These are phyloP conservation scores for Pythium sukuiense DNA, from an alignment of 352 stramenopile species.

Conservation along the genomic window DNA sequence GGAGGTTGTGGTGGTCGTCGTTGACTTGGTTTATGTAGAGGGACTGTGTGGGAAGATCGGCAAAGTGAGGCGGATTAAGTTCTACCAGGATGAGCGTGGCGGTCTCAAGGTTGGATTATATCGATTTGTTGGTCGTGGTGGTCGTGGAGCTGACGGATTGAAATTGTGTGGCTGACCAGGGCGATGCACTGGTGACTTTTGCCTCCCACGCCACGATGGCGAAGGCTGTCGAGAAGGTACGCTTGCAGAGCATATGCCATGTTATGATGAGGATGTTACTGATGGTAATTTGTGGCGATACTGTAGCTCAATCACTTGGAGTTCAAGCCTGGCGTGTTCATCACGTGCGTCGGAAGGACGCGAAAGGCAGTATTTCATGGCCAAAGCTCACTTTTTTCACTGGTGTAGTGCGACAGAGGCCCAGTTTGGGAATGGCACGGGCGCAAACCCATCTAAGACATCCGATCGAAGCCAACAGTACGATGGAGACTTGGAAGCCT, in stretches of 20 bases:
- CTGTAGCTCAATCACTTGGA: conserved; percentile 73
- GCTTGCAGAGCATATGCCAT: not conserved
- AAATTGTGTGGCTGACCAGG: conserved; percentile 34
- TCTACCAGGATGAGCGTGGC: conserved; percentile 80
- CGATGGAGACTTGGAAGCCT: not conserved
- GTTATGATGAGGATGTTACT: conserved; percentile 21
- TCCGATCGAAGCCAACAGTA: not conserved
- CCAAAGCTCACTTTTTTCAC: not conserved
- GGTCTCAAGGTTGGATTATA: conserved; percentile 46
- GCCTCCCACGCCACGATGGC: conserved; percentile 57
- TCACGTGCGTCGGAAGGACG: conserved; percentile 63
- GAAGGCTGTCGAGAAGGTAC: conserved; percentile 53
- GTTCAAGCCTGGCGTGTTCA: conserved; percentile 82
- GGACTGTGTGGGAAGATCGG: conserved; percentile 65
- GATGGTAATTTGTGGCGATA: conserved; percentile 22
- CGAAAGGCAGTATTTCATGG: no score
- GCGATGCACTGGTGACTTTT: conserved; percentile 87
- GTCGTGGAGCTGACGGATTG: not conserved
- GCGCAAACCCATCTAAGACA: not conserved
- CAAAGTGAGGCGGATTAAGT: conserved; percentile 85
- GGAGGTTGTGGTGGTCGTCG: not conserved
- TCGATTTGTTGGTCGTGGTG: not conserved
- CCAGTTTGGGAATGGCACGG: not conserved
- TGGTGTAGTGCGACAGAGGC: conserved; percentile 18
- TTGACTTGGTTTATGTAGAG: conserved; percentile 37